Evolutionary conservation across 108 stramenopile genomes (phyloP), one percentile per base, ranked within the genome.

Genomic region (Discostella pseudostelligera): DNA sequence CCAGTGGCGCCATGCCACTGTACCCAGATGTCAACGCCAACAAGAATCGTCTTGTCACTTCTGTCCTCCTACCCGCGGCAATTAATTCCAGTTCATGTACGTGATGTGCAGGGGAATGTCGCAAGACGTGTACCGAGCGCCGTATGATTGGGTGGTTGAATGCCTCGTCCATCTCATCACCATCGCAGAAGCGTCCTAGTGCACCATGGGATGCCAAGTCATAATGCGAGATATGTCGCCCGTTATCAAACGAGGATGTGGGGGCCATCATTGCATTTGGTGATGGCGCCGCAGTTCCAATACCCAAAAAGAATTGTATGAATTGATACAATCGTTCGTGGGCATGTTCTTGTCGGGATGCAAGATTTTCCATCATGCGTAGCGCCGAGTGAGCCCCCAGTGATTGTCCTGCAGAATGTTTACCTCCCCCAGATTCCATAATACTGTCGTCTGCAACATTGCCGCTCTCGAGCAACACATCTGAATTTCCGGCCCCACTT

Each of bases 271-370:
- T 47, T 19, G 39, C 14, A 29, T 29, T 36, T 14, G 51, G 16
- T 35, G 70, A 22, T 6, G 72, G 35, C n/a, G 76, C 56, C 35
- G 51, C 65, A 22, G 58, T 57, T 29, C 76, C 69, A 17, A 88
- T 67, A 39, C 87, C 81, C 35, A 94, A 62, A 63, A 77, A 82
- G 43, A 59, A 74, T 65, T 89, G 88, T 22, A 94, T 44, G 78
- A 88, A 91, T 56, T 85, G 87, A 65, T 94, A 94, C 40, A 94
- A 72, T 32, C 89, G 84, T 72, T 94, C 93, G 53, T 89, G 87
- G 49, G 93, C 93, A 6, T 72, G 74, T 75, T 94, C 88, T 71
- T 94, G 93, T 39, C 89, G 85, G 43, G 72, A 56, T 9, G 88
- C 87, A 37, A 93, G 67, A 19, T 70, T 56, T 67, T 93, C 92